Conservation (phyloP, 1,284 basidiomycete genomes). For the Bondarzewia mesenterica region DNA sequence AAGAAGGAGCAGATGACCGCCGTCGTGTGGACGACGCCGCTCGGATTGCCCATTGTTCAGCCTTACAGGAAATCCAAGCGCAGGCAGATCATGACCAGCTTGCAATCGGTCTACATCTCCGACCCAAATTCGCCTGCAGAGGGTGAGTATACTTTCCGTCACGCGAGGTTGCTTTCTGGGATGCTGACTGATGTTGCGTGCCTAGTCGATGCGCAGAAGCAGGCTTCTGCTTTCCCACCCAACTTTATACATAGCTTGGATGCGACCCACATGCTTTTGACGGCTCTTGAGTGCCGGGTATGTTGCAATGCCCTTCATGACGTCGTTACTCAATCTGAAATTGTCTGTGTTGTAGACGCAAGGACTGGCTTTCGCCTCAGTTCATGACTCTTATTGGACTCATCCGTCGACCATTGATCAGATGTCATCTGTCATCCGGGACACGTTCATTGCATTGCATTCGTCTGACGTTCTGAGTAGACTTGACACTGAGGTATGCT, state of each 20-base stretch:
- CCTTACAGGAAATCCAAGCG: conserved; percentile 85
- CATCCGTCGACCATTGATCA: conserved; percentile 84
- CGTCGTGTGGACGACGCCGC: conserved; percentile 94
- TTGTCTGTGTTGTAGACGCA: conserved; percentile 37
- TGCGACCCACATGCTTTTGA: conserved; percentile 98
- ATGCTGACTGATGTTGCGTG: conserved; percentile 2
- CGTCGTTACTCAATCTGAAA: background rate
- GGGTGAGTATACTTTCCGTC: conserved; percentile 29
- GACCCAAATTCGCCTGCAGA: conserved; percentile 79
- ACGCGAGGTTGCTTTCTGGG: background rate
- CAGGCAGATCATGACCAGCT: conserved; percentile 77
- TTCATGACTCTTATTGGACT: conserved; percentile 99
- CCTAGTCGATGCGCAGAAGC: conserved; percentile 77
- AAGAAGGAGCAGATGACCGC: conserved; percentile 91
- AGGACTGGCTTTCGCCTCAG: conserved; percentile 83
- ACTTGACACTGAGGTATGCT: conserved; percentile 50
- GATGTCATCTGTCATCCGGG: conserved; percentile 87
- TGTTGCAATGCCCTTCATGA: conserved; percentile 18
- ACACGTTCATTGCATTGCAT: conserved; percentile 91
- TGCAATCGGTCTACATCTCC: conserved; percentile 91
- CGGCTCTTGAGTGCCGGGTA: conserved; percentile 85
- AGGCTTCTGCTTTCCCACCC: conserved; percentile 95
- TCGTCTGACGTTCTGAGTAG: conserved; percentile 73
- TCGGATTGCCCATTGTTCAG: conserved; percentile 93
- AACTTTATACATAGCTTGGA: conserved; percentile 99